phyloP scores from a whole-genome alignment of 1,284 basidiomycete genomes.

The Irpex rosettiformis region DNA sequence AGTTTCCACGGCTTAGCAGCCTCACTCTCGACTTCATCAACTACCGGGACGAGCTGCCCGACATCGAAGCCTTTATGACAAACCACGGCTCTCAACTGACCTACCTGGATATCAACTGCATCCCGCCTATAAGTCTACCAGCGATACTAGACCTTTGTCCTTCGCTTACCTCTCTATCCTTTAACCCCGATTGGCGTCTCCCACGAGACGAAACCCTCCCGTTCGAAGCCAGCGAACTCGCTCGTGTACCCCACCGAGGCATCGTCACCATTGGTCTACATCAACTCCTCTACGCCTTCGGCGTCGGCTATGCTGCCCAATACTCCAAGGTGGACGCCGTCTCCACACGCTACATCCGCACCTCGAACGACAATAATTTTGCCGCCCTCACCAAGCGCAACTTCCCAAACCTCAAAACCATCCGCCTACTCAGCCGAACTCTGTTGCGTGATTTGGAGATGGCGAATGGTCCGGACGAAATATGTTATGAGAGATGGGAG shows the following conservation, averaged over 20 bases:
- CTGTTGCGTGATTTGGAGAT: conserved; percentile 56
- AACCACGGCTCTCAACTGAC: conserved; percentile 52
- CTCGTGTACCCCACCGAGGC: conserved; percentile 48
- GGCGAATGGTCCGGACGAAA: conserved; percentile 42
- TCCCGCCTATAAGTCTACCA: conserved; percentile 50
- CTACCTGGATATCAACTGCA: conserved; percentile 61
- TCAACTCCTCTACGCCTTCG: conserved; percentile 65
- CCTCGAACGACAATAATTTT: conserved; percentile 65
- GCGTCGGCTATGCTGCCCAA: conserved; percentile 46
- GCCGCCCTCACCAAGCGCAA: conserved; percentile 47
- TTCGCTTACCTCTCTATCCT: conserved; percentile 53
- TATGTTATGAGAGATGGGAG: conserved; percentile 60
- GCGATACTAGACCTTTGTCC: conserved; percentile 62
- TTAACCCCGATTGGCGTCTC: conserved; percentile 69
- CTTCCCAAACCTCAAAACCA: conserved; percentile 57
- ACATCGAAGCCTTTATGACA: conserved; percentile 53
- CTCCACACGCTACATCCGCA: conserved; percentile 42
- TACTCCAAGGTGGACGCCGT: conserved; percentile 41
- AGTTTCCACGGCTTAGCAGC: conserved; percentile 50
- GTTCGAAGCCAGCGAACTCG: conserved; percentile 33
- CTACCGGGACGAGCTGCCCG: conserved; percentile 49
- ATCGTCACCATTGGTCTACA: conserved; percentile 66
- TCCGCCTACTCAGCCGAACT: conserved; percentile 52
- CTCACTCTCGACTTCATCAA: conserved; percentile 51
- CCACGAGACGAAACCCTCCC: conserved; percentile 24